Conservation (phyloP, 208 protist species). For the Acanthamoeba castellanii region DNA sequence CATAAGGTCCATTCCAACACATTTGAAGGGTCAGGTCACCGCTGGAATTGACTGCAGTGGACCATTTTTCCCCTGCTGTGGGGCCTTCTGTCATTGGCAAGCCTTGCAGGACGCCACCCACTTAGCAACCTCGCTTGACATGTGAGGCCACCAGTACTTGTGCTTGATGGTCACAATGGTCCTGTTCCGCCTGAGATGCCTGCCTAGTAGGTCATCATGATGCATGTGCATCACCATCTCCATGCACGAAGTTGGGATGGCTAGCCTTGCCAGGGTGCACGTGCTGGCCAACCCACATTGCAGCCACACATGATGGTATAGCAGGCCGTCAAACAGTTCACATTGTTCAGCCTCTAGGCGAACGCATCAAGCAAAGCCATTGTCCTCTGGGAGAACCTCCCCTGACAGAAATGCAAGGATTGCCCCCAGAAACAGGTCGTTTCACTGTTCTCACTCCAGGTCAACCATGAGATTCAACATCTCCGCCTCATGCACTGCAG, state of each 20-base stretch:
- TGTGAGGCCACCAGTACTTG: slow-evolving; percentile 35
- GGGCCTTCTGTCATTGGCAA: background rate
- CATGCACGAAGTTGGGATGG: background rate
- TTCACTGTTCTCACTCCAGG: background rate
- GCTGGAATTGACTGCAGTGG: background rate
- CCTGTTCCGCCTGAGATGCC: background rate
- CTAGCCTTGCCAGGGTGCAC: background rate
- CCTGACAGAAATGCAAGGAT: background rate
- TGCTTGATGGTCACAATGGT: background rate
- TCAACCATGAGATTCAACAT: background rate
- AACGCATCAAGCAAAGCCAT: background rate
- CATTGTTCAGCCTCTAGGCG: background rate
- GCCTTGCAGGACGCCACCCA: background rate
- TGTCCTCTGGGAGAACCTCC: background rate
- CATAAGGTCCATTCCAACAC: background rate
- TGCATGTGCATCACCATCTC: background rate
- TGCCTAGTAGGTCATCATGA: background rate
- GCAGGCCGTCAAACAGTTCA: background rate
- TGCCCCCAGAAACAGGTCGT: background rate
- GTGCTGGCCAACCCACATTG: no score
- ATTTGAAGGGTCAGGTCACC: background rate
- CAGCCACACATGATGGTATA: background rate
- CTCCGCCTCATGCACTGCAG: background rate
- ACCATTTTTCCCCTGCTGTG: background rate
- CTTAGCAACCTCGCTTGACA: background rate